A percentile compares a stretch with the other conserved stretches of the same genome.
Evolutionary conservation across 495 filamentous ascomycete species (phyloP).

Genomic region (Talaromyces nanjingensis): DNA sequence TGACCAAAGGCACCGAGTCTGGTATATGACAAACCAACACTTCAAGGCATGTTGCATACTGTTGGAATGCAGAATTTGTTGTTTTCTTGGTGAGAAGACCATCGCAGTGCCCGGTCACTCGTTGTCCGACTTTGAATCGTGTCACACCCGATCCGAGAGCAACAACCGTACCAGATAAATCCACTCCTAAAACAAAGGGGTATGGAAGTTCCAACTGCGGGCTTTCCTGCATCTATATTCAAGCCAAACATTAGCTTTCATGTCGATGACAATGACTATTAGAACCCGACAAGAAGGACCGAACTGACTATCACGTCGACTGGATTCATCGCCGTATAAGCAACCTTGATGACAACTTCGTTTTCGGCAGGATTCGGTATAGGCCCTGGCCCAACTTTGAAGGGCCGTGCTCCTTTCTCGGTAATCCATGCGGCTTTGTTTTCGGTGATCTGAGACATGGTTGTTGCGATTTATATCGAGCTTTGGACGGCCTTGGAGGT

Average conservation of each 20-base stretch:
- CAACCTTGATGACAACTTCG: conserved; percentile 19
- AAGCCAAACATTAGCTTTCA: neutral
- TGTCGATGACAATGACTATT: conserved; percentile 2
- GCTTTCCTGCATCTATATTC: conserved; percentile 10
- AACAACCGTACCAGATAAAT: conserved; percentile 40
- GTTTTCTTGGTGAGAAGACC: conserved; percentile 15
- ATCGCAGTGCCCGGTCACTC: conserved; percentile 5
- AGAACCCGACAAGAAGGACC: neutral
- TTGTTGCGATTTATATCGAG: neutral
- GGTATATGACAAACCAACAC: conserved; percentile 26
- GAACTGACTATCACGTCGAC: conserved; percentile 17
- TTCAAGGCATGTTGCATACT: conserved; percentile 20
- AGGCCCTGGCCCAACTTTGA: conserved; percentile 12
- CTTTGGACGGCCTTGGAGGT: neutral
- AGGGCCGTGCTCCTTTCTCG: conserved; percentile 3
- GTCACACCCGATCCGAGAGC: conserved; percentile 35
- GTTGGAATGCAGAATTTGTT: conserved; percentile 23
- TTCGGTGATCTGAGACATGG: neutral
- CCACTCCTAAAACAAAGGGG: conserved; percentile 35
- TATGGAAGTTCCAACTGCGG: conserved; percentile 14
- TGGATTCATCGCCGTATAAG: conserved; percentile 16
- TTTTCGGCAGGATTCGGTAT: conserved; percentile 13
- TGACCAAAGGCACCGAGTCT: conserved; percentile 27
- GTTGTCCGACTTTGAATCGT: conserved; percentile 32
- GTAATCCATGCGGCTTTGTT: conserved; percentile 15